A percentile compares a stretch with the other conserved stretches of the same genome.
These are phyloP conservation scores for Naganishia vaughanmartiniae DNA, from an alignment of 768 basidiomycete genomes.

Conservation along the genomic window DNA sequence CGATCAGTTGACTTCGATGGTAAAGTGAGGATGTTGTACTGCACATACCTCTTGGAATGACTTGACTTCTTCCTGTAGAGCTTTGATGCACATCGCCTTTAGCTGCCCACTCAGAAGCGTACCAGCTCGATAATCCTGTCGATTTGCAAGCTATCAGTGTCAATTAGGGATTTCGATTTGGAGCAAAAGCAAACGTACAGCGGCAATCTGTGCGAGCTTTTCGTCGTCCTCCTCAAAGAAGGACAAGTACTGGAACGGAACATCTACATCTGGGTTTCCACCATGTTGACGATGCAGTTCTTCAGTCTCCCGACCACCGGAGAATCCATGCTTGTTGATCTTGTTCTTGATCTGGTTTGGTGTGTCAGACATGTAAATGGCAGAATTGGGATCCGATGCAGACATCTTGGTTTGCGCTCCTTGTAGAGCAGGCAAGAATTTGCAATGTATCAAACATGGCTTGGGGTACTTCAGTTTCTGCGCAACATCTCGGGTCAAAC, in stretches of 20 bases:
- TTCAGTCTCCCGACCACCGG: constrained; percentile 90
- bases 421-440: constrained; percentile 97
- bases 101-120: constrained; percentile 82
- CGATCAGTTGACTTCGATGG: neutral
- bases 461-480: constrained; percentile 92
- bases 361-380: constrained; percentile 94
- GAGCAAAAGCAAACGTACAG: constrained; percentile 57
- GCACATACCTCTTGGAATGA: constrained; percentile 74
- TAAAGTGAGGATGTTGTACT: neutral
- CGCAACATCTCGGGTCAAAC: constrained; percentile 92
- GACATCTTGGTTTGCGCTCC: constrained; percentile 99
- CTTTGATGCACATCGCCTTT: constrained; percentile 79
- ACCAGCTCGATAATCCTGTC: constrained; percentile 86
- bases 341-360: constrained; percentile 94
- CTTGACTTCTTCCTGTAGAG: constrained; percentile 76
- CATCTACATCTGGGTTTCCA: constrained; percentile 91
- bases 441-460: constrained; percentile 84
- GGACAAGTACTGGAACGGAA: constrained; percentile 86
- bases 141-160: neutral
- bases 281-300: constrained; percentile 86
- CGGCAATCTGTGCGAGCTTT: constrained; percentile 71
- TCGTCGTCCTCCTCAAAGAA: constrained; percentile 96
- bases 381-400: constrained; percentile 85
- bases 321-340: constrained; percentile 92
- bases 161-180: neutral